Evolutionary conservation across 495 filamentous ascomycete species (phyloP), one percentile per base, ranked within the genome.

Genomic region (Extremus antarcticus): DNA sequence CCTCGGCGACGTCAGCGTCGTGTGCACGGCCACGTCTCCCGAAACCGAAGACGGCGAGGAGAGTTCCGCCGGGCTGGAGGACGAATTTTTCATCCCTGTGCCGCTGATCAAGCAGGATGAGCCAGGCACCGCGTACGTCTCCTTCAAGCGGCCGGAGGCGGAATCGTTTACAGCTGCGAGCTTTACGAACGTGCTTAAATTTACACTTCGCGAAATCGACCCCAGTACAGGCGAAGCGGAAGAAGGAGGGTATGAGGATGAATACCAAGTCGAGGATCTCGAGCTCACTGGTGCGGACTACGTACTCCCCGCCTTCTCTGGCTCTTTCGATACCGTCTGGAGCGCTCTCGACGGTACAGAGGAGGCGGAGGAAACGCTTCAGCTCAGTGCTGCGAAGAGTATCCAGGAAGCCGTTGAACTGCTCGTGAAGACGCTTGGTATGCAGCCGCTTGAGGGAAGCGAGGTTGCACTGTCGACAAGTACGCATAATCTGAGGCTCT

Each of bases 241-340:
- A 65, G 89, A 95, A 15, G 76, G 68, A 43, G 92, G 94, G 35
- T 97, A 96, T 63, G 90, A 96, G 21, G 92, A 98, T 62, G 92
- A 98, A 70, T 98, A 98, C 67, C 85, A 95, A 71, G 88, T 96
- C 54, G 87, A 92, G 55, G 91, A 96, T 65, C 80, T 98, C 52
- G 94, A 97, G 47, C 78, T 98, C 50, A 78, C 78, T 25, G 91
- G 90, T 56, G 90, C 86, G 62, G 94, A 98, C 67, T 97, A 97
- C 69, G 79, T 97, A 51, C 80, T 92, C 52, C 94, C 94, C 13
- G 81, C 88, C 2, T 97, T 94, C 64, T 90, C 91, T 1, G 85
- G 89, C 66, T 94, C 86, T 74, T 98, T 97, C 70, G 87, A 88
- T 55, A 88, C 95, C 66, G 77, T 96, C n/a, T 98, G 92, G 92